phyloP scores from a whole-genome alignment of 352 stramenopile species.

The Pythium dissimile region DNA sequence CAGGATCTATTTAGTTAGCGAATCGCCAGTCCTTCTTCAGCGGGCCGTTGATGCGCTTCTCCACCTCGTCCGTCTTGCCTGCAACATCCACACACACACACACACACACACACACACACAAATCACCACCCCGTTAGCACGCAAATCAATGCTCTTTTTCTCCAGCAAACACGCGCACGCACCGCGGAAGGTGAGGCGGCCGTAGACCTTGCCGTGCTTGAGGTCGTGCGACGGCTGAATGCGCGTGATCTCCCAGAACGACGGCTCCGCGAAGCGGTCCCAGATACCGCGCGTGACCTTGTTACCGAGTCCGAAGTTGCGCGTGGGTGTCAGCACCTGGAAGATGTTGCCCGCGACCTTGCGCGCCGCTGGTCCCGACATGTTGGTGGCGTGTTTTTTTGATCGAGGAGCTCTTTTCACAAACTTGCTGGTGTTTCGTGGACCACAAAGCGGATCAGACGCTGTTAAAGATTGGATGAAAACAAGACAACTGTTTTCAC shows the following conservation, averaged over 20 bases:
- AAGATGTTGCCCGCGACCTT: conserved; percentile 55
- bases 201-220: conserved; percentile 85
- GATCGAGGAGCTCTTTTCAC: neutral
- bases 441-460: neutral
- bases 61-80: conserved; percentile 66
- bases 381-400: conserved; percentile 7
- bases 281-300: conserved; percentile 77
- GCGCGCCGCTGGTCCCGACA: conserved; percentile 17
- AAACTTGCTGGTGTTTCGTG: neutral
- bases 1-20: conserved; percentile 12
- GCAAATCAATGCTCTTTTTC: too few species aligned
- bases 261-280: conserved; percentile 66
- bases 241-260: conserved; percentile 81
- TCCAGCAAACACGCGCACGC: conserved; percentile 19
- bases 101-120: neutral
- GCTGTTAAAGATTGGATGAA: neutral
- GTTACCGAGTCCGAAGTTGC: conserved; percentile 65
- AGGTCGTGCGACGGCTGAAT: conserved; percentile 68
- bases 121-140: neutral
- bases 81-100: too few species aligned
- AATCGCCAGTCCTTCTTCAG: conserved; percentile 74
- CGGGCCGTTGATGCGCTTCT: conserved; percentile 76
- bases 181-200: conserved; percentile 79
- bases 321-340: conserved; percentile 63
- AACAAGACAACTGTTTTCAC: conserved; percentile 5